A percentile compares a stretch with the other conserved stretches of the same genome.
These are phyloP conservation scores for Beverwykella pulmonaria DNA, from an alignment of 495 filamentous ascomycete genomes.

Conservation along the genomic window DNA sequence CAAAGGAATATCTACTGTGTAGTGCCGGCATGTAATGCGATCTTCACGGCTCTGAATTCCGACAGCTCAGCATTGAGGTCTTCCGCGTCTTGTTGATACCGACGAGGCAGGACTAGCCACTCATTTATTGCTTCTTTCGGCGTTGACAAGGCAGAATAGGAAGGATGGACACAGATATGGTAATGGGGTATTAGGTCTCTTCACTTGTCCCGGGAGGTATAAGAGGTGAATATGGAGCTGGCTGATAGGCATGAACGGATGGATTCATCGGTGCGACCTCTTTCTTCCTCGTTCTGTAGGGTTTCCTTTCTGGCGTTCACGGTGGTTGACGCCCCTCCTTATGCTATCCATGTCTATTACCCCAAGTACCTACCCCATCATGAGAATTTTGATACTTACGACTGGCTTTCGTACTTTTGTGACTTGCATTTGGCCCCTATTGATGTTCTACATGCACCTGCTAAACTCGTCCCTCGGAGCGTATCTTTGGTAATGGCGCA, in stretches of 20 bases:
- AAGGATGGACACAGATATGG: neutral
- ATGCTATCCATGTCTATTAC: constrained; percentile 1
- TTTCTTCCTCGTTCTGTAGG: neutral
- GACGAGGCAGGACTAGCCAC: neutral
- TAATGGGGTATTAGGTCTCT: neutral
- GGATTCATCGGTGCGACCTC: neutral
- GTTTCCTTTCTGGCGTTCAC: neutral
- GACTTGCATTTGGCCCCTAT: no score
- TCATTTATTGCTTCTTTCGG: neutral
- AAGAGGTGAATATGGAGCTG: neutral
- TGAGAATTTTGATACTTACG: neutral
- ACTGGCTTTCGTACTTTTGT: no score
- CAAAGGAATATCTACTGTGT: neutral
- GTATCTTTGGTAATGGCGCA: no score
- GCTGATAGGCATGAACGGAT: neutral
- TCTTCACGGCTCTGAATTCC: neutral
- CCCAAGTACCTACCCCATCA: neutral
- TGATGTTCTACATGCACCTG: no score
- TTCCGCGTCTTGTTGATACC: neutral
- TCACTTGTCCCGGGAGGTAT: neutral
- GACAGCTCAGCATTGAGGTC: neutral
- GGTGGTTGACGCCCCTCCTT: constrained; percentile 3
- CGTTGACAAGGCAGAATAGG: neutral
- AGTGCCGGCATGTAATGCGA: neutral
- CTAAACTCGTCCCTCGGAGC: no score